These are phyloP conservation scores for Vitis hybrid DNA, from an alignment of 177 flowering plant genomes.

Conservation along the genomic window DNA sequence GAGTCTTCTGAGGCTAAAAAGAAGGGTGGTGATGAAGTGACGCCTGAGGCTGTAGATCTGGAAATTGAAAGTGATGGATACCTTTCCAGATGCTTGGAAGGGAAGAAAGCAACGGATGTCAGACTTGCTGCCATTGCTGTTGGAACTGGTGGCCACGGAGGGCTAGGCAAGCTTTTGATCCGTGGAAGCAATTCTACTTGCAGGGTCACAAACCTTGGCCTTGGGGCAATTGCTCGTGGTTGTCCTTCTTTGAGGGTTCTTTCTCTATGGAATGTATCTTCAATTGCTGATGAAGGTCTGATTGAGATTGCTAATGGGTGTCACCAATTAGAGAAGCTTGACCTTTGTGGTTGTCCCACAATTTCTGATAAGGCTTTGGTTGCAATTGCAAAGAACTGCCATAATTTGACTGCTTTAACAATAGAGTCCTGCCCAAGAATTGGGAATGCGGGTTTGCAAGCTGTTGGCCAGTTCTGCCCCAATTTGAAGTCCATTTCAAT, in stretches of 20 bases:
- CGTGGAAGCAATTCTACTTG: slow-evolving; percentile 50
- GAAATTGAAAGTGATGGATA: slow-evolving; percentile 52
- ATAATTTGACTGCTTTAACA: slow-evolving; percentile 51
- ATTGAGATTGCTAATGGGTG: slow-evolving; percentile 77
- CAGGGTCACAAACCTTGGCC: slow-evolving; percentile 63
- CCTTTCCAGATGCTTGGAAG: slow-evolving; percentile 74
- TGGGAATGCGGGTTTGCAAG: slow-evolving; percentile 69
- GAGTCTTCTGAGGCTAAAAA: slow-evolving; percentile 7
- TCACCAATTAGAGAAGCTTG: slow-evolving; percentile 73
- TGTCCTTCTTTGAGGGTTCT: slow-evolving; percentile 78
- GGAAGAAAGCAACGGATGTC: slow-evolving; percentile 83
- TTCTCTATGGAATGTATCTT: slow-evolving; percentile 68
- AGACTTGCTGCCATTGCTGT: slow-evolving; percentile 86
- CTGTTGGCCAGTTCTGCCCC: slow-evolving; percentile 59
- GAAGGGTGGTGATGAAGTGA: slow-evolving; percentile 10
- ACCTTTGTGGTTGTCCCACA: slow-evolving; percentile 64
- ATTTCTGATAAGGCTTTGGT: slow-evolving; percentile 65
- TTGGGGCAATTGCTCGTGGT: slow-evolving; percentile 62
- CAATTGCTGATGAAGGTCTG: slow-evolving; percentile 74
- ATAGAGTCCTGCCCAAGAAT: slow-evolving; percentile 73
- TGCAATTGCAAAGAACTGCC: slow-evolving; percentile 80
- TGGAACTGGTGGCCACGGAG: slow-evolving; percentile 71
- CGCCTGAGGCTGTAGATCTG: slow-evolving; percentile 21
- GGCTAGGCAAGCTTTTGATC: slow-evolving; percentile 71
- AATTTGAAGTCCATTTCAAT: slow-evolving; percentile 63